Base-by-base conservation (phyloP, 495 filamentous ascomycete genomes). In the Penicillium arizonense region DNA sequence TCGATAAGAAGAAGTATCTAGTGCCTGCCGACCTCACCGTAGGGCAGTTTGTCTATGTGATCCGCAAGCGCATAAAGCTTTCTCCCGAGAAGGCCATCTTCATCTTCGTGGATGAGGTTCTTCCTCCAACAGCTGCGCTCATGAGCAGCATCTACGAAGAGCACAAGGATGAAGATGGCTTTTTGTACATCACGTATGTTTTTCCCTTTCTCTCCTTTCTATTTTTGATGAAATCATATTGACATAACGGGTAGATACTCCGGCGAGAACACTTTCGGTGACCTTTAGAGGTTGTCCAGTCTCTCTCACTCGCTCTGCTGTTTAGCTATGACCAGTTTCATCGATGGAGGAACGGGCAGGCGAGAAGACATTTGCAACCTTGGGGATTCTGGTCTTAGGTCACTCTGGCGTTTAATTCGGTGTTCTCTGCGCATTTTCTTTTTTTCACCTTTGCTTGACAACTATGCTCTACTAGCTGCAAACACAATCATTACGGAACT, bases 1-100 rank as follows among this genome's bases (percentile, higher is more conserved):
- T 99, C 82, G 94, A 99, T 80, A 99, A 99, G 86, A 99, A 99
- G 86, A 99, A 99, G 79, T 99, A 99, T 67, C 84, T 99, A 7
- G 94, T 99, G 14, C 94, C 94, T 1, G 90, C 94, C 53, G 94
- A 99, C 69, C 85, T 99, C 59, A 99, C 95, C 49, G 94, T 99
- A 36, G 94, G 94, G 61, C 94, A 99, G 86, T 99, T 99, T 71
- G 94, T 99, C 77, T 99, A 99, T 72, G 94, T 99, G 43, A 99
- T 99, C 76, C 91, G 94, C 71, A 99, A 99, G 82, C 88, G 94
- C 61, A 99, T 99, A 80, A 99, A 99, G 89, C 82, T 99, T 47
- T 96, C 91, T 10, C 94, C 94, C 7, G 94, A 99, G 80, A 99
- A 99, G 82, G 94, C 94, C 59, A 99, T 99, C 80, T 99, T 99